These are phyloP conservation scores for Ustilago shanxiensis DNA, from an alignment of 1,284 basidiomycete genomes.

Conservation along the genomic window DNA sequence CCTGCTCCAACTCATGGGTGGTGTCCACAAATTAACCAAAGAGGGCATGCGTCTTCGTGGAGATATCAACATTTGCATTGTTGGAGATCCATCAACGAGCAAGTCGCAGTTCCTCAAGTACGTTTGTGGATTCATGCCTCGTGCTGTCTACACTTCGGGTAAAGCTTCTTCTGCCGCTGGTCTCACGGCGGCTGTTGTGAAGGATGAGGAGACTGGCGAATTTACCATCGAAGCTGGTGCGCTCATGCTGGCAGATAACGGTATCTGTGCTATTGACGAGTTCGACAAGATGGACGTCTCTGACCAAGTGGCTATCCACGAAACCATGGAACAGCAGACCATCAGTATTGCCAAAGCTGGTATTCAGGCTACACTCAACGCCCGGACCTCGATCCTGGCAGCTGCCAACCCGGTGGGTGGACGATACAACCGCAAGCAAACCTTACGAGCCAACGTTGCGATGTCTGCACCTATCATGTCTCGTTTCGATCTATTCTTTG, in stretches of 20 bases:
- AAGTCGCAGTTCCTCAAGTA: constrained; percentile 99
- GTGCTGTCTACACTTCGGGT: constrained; percentile 97
- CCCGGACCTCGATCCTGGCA: constrained; percentile 95
- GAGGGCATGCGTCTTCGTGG: constrained; percentile 98
- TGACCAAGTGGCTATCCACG: constrained; percentile 99
- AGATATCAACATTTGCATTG: constrained; percentile 98
- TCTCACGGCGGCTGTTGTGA: constrained; percentile 97
- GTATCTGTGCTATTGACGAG: constrained; percentile 99
- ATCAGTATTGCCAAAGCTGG: constrained; percentile 99
- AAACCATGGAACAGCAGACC: constrained; percentile 99
- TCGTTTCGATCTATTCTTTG: constrained; percentile 98
- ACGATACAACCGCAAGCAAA: constrained; percentile 94
- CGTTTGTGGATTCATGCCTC: constrained; percentile 97
- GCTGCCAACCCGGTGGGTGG: constrained; percentile 98
- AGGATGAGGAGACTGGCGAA: constrained; percentile 98
- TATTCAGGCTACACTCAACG: constrained; percentile 98
- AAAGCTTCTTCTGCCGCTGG: constrained; percentile 99
- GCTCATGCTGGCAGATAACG: constrained; percentile 98
- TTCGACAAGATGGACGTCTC: constrained; percentile 99
- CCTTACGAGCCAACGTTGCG: constrained; percentile 91
- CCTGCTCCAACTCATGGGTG: constrained; percentile 98
- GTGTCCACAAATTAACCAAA: constrained; percentile 94
- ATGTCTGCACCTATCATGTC: constrained; percentile 99
- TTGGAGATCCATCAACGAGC: constrained; percentile 95
- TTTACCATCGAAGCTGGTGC: constrained; percentile 97